phyloP scores from a whole-genome alignment of 352 stramenopile species.

The Globisporangium viniferum region DNA sequence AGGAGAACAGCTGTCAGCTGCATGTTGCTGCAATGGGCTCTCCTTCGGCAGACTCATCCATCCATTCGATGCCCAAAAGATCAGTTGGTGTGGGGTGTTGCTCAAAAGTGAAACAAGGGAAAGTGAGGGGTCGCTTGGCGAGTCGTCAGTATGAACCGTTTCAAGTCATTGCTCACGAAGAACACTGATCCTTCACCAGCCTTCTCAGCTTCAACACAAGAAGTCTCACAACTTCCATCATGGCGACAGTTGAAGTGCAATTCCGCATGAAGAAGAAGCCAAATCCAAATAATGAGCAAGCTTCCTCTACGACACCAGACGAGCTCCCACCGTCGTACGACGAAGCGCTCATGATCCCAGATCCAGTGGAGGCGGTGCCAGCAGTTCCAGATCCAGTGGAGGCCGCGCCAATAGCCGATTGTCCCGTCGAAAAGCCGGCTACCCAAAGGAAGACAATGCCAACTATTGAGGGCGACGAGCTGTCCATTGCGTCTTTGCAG shows the following conservation, averaged over 20 bases:
- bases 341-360: slow-evolving; percentile 34
- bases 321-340: slow-evolving; percentile 37
- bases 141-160: background rate
- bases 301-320: too few species aligned
- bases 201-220: background rate
- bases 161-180: background rate
- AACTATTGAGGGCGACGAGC: background rate
- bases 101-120: background rate
- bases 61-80: background rate
- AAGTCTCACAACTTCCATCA: background rate
- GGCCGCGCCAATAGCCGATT: too few species aligned
- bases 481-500: background rate
- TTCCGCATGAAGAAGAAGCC: slow-evolving; percentile 26
- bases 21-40: background rate
- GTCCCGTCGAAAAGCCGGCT: too few species aligned
- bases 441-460: background rate
- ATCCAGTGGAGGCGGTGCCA: background rate
- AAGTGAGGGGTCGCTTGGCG: background rate
- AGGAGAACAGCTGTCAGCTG: background rate
- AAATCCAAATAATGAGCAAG: background rate
- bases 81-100: background rate
- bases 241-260: slow-evolving; percentile 28
- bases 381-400: background rate
- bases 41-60: background rate
- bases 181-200: background rate